These are phyloP conservation scores for Setomelanomma holmii DNA, from an alignment of 2,329 filamentous ascomycete species.

Conservation along the genomic window DNA sequence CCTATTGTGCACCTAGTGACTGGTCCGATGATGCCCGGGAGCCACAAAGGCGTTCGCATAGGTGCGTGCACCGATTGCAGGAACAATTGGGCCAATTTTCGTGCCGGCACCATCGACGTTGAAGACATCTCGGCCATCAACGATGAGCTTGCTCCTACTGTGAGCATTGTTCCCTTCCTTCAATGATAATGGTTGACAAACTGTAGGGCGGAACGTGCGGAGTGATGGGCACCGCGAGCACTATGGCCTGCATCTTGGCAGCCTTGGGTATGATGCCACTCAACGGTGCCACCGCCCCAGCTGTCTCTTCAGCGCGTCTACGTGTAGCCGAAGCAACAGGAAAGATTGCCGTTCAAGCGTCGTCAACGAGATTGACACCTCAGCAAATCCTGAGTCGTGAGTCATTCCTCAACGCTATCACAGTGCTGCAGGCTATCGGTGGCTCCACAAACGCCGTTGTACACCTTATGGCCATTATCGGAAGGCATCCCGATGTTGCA, in stretches of 20 bases:
- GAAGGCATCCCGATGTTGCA: slow-evolving; percentile 63
- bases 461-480: slow-evolving; percentile 55
- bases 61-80: slow-evolving; percentile 79
- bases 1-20: slow-evolving; percentile 73
- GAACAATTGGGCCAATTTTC: slow-evolving; percentile 74
- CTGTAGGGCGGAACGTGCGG: slow-evolving; percentile 58
- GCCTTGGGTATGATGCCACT: slow-evolving; percentile 62
- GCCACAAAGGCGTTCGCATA: slow-evolving; percentile 67
- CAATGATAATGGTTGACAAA: slow-evolving; percentile 1
- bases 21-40: slow-evolving; percentile 78
- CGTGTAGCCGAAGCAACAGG: slow-evolving; percentile 64
- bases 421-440: slow-evolving; percentile 54
- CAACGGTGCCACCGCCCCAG: slow-evolving; percentile 60
- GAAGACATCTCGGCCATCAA: slow-evolving; percentile 76
- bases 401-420: slow-evolving; percentile 58
- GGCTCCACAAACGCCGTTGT: slow-evolving; percentile 55
- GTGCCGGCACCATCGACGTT: slow-evolving; percentile 71
- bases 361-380: slow-evolving; percentile 49
- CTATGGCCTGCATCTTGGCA: slow-evolving; percentile 63
- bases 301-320: slow-evolving; percentile 60
- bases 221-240: slow-evolving; percentile 66
- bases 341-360: slow-evolving; percentile 55
- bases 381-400: slow-evolving; percentile 55
- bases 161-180: slow-evolving; percentile 42
- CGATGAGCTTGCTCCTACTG: slow-evolving; percentile 75